Conservation (phyloP, 805 yeast species). For the Torulaspora maleeae region DNA sequence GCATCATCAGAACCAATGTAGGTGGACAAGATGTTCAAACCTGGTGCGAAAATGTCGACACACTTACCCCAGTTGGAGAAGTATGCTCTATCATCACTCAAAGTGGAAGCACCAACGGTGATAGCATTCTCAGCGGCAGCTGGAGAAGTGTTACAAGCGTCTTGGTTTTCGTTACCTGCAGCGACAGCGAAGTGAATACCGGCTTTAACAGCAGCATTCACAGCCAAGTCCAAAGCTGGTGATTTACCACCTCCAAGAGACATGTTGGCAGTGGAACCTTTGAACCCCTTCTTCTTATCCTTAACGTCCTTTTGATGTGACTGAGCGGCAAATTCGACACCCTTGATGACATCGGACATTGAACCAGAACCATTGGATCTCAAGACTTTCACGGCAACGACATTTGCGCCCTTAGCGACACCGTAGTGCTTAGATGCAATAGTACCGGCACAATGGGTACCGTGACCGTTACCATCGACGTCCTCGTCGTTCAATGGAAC, state of each 20-base stretch:
- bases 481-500: slow-evolving; percentile 68
- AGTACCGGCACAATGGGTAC: slow-evolving; percentile 97
- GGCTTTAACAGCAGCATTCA: slow-evolving; percentile 80
- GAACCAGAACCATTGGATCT: slow-evolving; percentile 79
- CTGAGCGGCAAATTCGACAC: slow-evolving; percentile 78
- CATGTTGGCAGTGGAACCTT: slow-evolving; percentile 88
- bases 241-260: slow-evolving; percentile 93
- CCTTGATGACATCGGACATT: slow-evolving; percentile 79
- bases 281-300: slow-evolving; percentile 57
- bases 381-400: slow-evolving; percentile 81
- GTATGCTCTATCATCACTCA: slow-evolving; percentile 85
- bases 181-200: slow-evolving; percentile 94
- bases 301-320: slow-evolving; percentile 51
- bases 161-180: slow-evolving; percentile 91
- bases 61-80: slow-evolving; percentile 95
- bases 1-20: slow-evolving; percentile 73
- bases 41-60: slow-evolving; percentile 96
- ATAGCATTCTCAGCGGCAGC: slow-evolving; percentile 80
- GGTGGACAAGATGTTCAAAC: slow-evolving; percentile 80
- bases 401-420: slow-evolving; percentile 72
- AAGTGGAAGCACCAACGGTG: slow-evolving; percentile 92
- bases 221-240: slow-evolving; percentile 80
- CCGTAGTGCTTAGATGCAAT: slow-evolving; percentile 78
- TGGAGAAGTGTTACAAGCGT: slow-evolving; percentile 90
- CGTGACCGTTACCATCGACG: slow-evolving; percentile 86